Percentiles rank a stretch among this genome's conserved stretches.
Conservation (phyloP, 2,329 filamentous ascomycete genomes). For the Pseudopyrenochaeta lycopersici region DNA sequence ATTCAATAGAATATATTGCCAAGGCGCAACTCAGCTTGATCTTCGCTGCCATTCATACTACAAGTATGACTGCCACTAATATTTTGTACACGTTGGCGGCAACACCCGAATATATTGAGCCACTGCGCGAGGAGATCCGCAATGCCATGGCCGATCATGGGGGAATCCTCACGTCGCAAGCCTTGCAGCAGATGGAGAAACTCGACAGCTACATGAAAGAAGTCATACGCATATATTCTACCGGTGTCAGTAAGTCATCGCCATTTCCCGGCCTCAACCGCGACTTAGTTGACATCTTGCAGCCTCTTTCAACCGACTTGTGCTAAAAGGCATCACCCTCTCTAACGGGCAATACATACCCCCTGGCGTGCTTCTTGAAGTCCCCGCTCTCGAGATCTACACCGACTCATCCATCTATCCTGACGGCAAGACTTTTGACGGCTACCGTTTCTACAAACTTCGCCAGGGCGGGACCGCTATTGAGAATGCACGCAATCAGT, state of each 20-base stretch:
- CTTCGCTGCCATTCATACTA: slow-evolving; percentile 45
- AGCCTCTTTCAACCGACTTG: slow-evolving; percentile 61
- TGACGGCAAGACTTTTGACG: slow-evolving; percentile 37
- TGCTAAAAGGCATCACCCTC: slow-evolving; percentile 60
- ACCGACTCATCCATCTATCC: slow-evolving; percentile 33
- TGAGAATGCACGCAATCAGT: slow-evolving; percentile 42
- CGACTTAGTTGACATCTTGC: neutral
- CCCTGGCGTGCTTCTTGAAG: slow-evolving; percentile 44
- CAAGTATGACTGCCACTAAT: slow-evolving; percentile 34
- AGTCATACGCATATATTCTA: slow-evolving; percentile 35
- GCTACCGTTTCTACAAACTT: slow-evolving; percentile 42
- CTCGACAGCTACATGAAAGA: slow-evolving; percentile 51
- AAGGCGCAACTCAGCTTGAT: slow-evolving; percentile 33
- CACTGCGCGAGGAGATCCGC: slow-evolving; percentile 52
- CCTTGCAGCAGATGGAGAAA: slow-evolving; percentile 46
- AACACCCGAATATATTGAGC: slow-evolving; percentile 53
- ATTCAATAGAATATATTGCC: slow-evolving; percentile 9
- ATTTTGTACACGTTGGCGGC: slow-evolving; percentile 43
- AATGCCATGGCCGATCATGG: slow-evolving; percentile 48
- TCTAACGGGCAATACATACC: slow-evolving; percentile 62
- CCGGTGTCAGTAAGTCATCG: slow-evolving; percentile 27
- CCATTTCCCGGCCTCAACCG: neutral
- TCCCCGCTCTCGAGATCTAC: slow-evolving; percentile 38
- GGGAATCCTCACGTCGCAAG: slow-evolving; percentile 37
- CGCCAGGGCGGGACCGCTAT: slow-evolving; percentile 28